Evolutionary conservation across 2,329 filamentous ascomycete genomes (phyloP).

Genomic region (Pestalotiopsis sp.): DNA sequence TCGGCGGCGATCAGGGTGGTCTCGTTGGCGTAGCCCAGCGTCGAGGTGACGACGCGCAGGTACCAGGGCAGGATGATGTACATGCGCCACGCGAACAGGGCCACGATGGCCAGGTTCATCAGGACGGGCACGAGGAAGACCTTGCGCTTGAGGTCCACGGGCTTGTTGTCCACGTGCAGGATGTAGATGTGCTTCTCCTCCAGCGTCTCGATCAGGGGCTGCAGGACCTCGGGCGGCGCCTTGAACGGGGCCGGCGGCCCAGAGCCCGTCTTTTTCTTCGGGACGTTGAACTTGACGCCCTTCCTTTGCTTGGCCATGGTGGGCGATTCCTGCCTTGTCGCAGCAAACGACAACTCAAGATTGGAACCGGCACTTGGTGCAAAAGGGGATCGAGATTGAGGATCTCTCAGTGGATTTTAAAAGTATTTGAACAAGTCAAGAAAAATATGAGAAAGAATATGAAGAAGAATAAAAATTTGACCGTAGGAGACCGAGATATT

Average conservation of each 20-base stretch:
- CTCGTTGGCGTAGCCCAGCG: slow-evolving; percentile 68
- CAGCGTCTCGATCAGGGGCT: slow-evolving; percentile 68
- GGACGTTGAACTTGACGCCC: slow-evolving; percentile 22
- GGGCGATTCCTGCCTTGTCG: neutral
- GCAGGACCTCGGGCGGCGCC: slow-evolving; percentile 62
- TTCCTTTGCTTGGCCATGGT: slow-evolving; percentile 31
- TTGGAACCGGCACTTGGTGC: neutral
- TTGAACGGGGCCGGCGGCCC: slow-evolving; percentile 68
- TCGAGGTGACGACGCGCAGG: slow-evolving; percentile 63
- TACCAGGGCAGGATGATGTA: slow-evolving; percentile 75
- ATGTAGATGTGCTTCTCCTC: slow-evolving; percentile 77
- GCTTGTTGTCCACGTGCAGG: slow-evolving; percentile 77
- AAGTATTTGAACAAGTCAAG: too few species aligned
- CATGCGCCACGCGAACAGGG: slow-evolving; percentile 68
- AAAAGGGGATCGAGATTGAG: neutral
- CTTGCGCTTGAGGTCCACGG: slow-evolving; percentile 73
- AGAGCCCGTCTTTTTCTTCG: slow-evolving; percentile 29
- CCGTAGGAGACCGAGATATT: slow-evolving; percentile 8
- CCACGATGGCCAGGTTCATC: slow-evolving; percentile 71
- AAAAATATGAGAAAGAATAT: too few species aligned
- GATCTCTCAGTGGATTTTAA: too few species aligned
- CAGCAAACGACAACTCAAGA: neutral
- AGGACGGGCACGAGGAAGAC: slow-evolving; percentile 79
- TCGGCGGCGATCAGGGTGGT: slow-evolving; percentile 64
- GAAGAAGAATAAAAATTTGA: neutral